These are phyloP conservation scores for Colletotrichum liaoningense DNA, from an alignment of 2,329 filamentous ascomycete species.

Conservation along the genomic window DNA sequence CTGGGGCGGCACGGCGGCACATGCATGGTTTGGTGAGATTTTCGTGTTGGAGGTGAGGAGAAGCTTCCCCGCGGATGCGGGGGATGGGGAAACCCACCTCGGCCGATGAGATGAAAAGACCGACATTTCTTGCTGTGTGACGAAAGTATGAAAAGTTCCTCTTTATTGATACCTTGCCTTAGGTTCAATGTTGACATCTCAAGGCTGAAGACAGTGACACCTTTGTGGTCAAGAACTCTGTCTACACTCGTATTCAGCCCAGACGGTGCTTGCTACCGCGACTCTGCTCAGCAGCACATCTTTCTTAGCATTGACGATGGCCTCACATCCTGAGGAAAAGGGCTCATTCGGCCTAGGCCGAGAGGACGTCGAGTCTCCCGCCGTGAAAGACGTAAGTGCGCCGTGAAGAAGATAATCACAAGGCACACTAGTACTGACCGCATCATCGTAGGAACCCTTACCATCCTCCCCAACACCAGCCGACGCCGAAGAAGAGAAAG, in stretches of 20 bases:
- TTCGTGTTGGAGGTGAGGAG: conserved; percentile 11
- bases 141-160: not conserved
- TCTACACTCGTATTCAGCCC: not conserved
- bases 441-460: not conserved
- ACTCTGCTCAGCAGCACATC: not conserved
- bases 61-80: conserved; percentile 17
- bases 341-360: not conserved
- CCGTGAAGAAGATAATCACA: no score
- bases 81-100: not conserved
- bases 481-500: conserved; percentile 43
- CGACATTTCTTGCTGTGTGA: not conserved
- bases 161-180: not conserved
- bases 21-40: not conserved
- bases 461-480: not conserved
- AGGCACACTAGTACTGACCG: not conserved
- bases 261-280: not conserved
- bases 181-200: not conserved
- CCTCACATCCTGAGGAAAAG: not conserved
- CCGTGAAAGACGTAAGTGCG: not conserved
- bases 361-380: conserved; percentile 11
- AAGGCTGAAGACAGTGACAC: not conserved
- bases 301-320: not conserved
- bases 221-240: not conserved
- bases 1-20: not conserved
- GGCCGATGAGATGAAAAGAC: not conserved